Evolutionary conservation across 2,329 filamentous ascomycete genomes (phyloP).

Genomic region (Alternaria gansuensis): DNA sequence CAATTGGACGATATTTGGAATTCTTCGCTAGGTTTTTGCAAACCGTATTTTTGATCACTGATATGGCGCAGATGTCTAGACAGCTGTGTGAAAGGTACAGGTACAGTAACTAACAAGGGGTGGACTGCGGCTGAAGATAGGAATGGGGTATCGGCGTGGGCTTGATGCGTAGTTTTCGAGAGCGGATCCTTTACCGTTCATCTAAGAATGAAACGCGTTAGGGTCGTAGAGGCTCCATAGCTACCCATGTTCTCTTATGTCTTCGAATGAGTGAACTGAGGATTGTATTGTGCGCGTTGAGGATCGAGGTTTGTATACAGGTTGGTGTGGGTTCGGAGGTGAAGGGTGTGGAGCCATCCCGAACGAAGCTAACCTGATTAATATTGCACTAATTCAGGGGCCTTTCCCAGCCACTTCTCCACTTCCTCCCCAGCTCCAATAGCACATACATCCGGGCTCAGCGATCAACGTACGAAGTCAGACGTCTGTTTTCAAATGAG

Average conservation of each 20-base stretch:
- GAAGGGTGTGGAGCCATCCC: background rate
- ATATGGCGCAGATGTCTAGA: background rate
- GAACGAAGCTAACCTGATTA: background rate
- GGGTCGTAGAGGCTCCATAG: no score
- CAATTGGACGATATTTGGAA: background rate
- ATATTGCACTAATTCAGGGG: background rate
- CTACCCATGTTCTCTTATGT: background rate
- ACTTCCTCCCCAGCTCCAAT: no score
- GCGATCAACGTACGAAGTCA: no score
- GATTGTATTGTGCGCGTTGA: background rate
- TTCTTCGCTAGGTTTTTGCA: background rate
- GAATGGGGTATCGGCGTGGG: background rate
- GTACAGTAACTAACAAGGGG: background rate
- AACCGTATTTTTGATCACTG: background rate
- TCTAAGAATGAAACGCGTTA: background rate
- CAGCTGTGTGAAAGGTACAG: background rate
- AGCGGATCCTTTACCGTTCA: background rate
- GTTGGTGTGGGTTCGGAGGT: background rate
- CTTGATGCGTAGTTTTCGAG: background rate
- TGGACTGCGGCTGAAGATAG: background rate
- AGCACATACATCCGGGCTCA: no score
- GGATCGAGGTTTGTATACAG: background rate
- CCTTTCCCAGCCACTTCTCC: no score
- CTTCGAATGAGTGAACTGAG: background rate
- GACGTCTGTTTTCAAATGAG: no score